Base-by-base conservation (phyloP, 257 asterid genomes). In the Rhazya stricta region DNA sequence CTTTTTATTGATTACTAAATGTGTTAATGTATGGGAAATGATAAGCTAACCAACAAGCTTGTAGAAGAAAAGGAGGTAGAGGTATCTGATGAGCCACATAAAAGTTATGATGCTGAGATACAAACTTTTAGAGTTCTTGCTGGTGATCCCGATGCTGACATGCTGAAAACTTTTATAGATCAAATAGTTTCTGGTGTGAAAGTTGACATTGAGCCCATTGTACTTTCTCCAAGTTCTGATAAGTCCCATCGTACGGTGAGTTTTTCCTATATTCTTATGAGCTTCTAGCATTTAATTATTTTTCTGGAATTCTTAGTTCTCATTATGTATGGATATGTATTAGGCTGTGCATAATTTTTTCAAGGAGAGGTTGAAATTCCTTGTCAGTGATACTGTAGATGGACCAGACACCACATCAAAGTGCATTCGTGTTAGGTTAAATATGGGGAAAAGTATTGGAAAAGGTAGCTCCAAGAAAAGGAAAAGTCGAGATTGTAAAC, bases 321-420 rank as follows among this genome's bases (percentile, higher is more conserved):
- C 74, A 62, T 43, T 19, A 43, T 63, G 58, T 70, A 43, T 71
- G 69, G 48, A 42, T 83, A 54, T 43, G 76, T 89, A 89, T 77
- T 91, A 94, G 98, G 96, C 89, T 62, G 75, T 94, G 78, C 99
- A 94, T 79, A 90, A 89, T 84, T 92, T 92, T 86, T 92, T 94
- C 88, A 94, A 94, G 85, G 94, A 92, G 87, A 87, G 79, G 76
- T 66, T 94, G 88, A 92, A 86, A 36, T 89, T 94, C 84, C 92
- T 94, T 74, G 96, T 92, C 58, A 88, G 98, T 41, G 99, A 94
- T 89, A 89, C 96, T 13, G 78, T 92, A 62, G 99, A 94, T 84
- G 97, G 96, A 73, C 86, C 92, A 21, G 96, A 94, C 80, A 80
- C 85, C 79, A 78, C 81, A 73, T 88, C 99, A 77, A 94, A 94